These are phyloP conservation scores for Penicillium verhagenii DNA, from an alignment of 495 filamentous ascomycete genomes.

Conservation along the genomic window DNA sequence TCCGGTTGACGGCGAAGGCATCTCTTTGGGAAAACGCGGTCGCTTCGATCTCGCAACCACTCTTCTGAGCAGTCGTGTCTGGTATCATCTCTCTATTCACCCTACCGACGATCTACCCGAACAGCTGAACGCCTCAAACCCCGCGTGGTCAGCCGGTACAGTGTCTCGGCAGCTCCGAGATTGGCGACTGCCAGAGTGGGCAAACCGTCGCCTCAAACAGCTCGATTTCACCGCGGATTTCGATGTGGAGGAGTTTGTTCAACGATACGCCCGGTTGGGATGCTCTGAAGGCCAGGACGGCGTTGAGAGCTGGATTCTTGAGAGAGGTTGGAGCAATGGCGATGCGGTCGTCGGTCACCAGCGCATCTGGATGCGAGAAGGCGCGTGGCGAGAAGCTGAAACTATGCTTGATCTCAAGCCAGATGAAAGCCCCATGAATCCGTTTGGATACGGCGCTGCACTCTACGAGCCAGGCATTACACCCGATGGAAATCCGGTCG, in stretches of 20 bases:
- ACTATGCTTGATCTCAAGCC: conserved; percentile 92
- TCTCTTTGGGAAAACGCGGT: conserved; percentile 68
- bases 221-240: conserved; percentile 98
- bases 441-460: conserved; percentile 33
- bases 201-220: conserved; percentile 84
- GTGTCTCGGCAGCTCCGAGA: conserved; percentile 89
- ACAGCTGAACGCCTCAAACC: conserved; percentile 60
- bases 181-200: conserved; percentile 95
- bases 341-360: conserved; percentile 89
- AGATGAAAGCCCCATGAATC: conserved; percentile 33
- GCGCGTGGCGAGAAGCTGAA: conserved; percentile 96
- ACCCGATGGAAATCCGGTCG: conserved; percentile 42
- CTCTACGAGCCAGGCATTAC: conserved; percentile 33
- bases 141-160: conserved; percentile 85
- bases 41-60: conserved; percentile 69
- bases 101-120: conserved; percentile 84
- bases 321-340: conserved; percentile 97
- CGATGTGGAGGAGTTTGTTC: conserved; percentile 86
- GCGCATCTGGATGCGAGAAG: conserved; percentile 93
- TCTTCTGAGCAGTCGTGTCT: conserved; percentile 79
- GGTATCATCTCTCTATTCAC: conserved; percentile 92
- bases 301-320: conserved; percentile 91
- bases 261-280: conserved; percentile 76
- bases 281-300: conserved; percentile 90
- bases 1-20: conserved; percentile 71